Evolutionary conservation across 495 filamentous ascomycete genomes (phyloP), one percentile per base, ranked within the genome.

Genomic region (Paragyromitra xinjiangensis): DNA sequence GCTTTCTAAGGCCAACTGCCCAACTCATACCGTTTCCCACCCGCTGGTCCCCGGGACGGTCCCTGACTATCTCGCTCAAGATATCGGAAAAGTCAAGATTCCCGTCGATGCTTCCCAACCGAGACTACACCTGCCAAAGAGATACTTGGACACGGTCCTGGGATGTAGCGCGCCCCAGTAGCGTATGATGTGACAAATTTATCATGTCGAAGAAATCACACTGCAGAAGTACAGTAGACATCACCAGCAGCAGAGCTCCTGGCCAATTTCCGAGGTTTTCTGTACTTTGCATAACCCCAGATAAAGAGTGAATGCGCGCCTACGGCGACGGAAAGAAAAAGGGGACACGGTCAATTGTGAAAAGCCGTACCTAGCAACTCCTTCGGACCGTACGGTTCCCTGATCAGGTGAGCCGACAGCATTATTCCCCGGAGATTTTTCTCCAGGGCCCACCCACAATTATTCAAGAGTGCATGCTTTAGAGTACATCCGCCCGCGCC

Each of bases 171-270:
- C 53, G 44, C 39, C 59, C 68, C 14, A 66, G 74, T 44, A 51
- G 51, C 42, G 61, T 58, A 72, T 53, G 40, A 64, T 76, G 59
- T 71, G 48, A 69, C 29, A 16, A 64, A 76, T 77, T 62, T 59
- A 77, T 76, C 59, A 64, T 72, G 51, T 42, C 58, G 59, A 72
- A 56, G 45, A 72, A 72, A 51, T 72, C 59, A 71, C 73, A 61
- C 53, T 72, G 61, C 61, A 59, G 67, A 71, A 24, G 59, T 75
- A 64, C 58, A 9, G n/a, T 72, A 72, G n/a, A 71, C 45, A 72
- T 58, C 29, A 64, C 69, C 12, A 71, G 48, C 45, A 71, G 58
- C 56, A 71, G 19, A 45, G 19, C 69, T 71, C 69, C 71, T 65
- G 16, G 45, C 12, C 45, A 76, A 76, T 72, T 71, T 59, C 67